Evolutionary conservation across 768 basidiomycete genomes (phyloP), one percentile per base, ranked within the genome.

Genomic region (Harrya chromipes): DNA sequence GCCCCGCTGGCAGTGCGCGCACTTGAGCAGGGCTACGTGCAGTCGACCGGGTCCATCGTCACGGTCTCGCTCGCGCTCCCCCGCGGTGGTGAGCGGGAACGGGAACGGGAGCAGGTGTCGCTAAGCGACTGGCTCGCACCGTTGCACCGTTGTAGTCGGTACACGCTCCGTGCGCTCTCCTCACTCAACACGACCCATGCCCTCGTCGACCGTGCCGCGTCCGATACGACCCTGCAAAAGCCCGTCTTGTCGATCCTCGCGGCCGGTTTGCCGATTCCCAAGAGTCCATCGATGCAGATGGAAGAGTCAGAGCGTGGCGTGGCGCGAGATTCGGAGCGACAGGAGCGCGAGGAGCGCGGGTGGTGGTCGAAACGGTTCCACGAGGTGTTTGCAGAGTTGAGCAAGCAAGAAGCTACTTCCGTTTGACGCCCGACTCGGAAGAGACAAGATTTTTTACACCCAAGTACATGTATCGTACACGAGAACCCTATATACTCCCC

Each of bases 351-450:
- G 59, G 84, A 87, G 53, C 72, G 87, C 0, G 83, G 79, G 4
- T 89, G 85, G 84, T 90, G 88, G 87, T 73, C 80, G 12, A 56
- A 82, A 36, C 69, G 84, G 39, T 86, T 87, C 55, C 80, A 81
- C 56, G 77, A 84, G 54, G 78, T 85, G 12, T 65, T 84, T 50
- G 63, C 69, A 11, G 86, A 87, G 61, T 60, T 83, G 56, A 77
- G 78, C 49, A 53, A 58, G 48, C 55, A 56, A 52, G 59, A 65
- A 21, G 20, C 39, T 0, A 21, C 7, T 27, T 27, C 26, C 23
- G 23, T 23, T 23, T 23, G 26, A 8, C 26, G 8, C 8, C 26
- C 26, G 8, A 9, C 5, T 6, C 8, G 8, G 26, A 26, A 9
- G 8, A 26, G 5, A 23, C 23, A 23, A 23, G n/a, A n/a, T n/a